Base-by-base conservation (phyloP, 129 eudicot genomes). In the Flaveria sonorensis region DNA sequence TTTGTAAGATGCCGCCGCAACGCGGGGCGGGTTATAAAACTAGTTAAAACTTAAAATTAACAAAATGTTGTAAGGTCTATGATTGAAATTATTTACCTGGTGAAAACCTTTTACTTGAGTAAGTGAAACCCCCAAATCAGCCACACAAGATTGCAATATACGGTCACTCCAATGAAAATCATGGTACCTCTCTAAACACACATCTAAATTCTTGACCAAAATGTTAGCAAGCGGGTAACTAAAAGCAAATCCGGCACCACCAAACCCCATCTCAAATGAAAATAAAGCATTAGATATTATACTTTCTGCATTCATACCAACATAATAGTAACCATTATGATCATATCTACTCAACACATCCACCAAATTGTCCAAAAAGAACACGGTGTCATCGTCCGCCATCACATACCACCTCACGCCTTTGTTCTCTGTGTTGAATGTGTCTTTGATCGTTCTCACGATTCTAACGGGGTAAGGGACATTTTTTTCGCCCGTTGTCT, bases 71-170 rank as follows among this genome's bases (percentile, higher is more conserved):
- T 55, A 55, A 55, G 26, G 7, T 52, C 59, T 55, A 28, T 6
- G 18, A 62, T 14, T 14, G 36, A 68, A 43, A 55, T 6, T 43
- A 43, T 43, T 50, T 79, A 89, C 97, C 90, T 91, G 98, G 84
- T 93, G 98, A 72, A 93, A 84, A n/a, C 98, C 98, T n/a, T 77
- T 85, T 19, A 85, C 91, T 39, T 90, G 92, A 59, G 98, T 87
- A 19, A 93, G 88, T 72, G 91, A 79, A 68, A 90, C 96, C 36
- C 97, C 98, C 70, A 93, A 67, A 72, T 93, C 98, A 60, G 96
- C 91, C 42, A 90, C 74, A 73, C 97, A 93, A 68, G 92, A 77
- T 79, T 85, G 89, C 57, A 88, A 67, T 13, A 86, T 85, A 47
- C 85, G 84, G 73, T 93, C 98, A 71, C 90, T 80, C 23, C 86